These are phyloP conservation scores for Ramaria rubella DNA, from an alignment of 768 basidiomycete genomes.

Conservation along the genomic window DNA sequence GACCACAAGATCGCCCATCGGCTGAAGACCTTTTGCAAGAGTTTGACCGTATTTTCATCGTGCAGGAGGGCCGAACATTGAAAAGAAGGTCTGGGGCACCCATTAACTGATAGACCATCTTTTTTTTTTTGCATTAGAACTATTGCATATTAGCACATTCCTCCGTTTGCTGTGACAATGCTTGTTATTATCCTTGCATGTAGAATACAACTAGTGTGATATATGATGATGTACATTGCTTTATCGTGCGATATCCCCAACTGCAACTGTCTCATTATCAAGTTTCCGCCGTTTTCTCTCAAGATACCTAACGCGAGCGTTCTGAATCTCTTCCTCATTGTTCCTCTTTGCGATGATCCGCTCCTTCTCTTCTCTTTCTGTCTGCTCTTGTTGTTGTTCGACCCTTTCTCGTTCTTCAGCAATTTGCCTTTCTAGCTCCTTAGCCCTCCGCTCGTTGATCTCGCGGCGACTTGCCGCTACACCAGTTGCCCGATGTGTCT, in stretches of 20 bases:
- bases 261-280: constrained; percentile 35
- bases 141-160: no score
- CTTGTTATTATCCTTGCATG: background rate
- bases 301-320: constrained; percentile 66
- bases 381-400: constrained; percentile 46
- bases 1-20: constrained; percentile 47
- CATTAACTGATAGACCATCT: background rate
- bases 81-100: background rate
- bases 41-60: constrained; percentile 44
- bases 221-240: background rate
- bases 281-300: constrained; percentile 74
- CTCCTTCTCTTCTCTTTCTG: constrained; percentile 59
- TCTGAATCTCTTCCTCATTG: constrained; percentile 63
- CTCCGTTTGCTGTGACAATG: no score
- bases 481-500: constrained; percentile 73
- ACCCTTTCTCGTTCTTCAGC: constrained; percentile 62
- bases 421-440: constrained; percentile 75
- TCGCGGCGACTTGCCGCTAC: constrained; percentile 73
- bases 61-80: constrained; percentile 4
- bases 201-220: background rate
- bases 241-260: constrained; percentile 1
- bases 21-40: constrained; percentile 40
- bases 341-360: constrained; percentile 70
- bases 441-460: constrained; percentile 75
- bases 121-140: no score